A percentile compares a stretch with the other conserved stretches of the same genome.
These are phyloP conservation scores for Lodderomyces parapsilosis DNA, from an alignment of 1,139 yeast species.

Conservation along the genomic window DNA sequence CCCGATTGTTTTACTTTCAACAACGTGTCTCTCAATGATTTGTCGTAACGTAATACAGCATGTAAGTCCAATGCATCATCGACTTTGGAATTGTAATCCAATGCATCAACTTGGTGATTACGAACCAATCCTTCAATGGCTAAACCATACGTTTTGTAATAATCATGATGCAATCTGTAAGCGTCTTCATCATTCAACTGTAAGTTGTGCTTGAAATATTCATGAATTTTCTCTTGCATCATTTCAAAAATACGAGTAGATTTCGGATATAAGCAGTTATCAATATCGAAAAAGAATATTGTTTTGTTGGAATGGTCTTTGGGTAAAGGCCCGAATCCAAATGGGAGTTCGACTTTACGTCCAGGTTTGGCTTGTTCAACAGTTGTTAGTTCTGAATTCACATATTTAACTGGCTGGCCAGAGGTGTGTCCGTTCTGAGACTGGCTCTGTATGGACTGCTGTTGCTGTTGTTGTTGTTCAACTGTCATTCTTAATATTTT, in stretches of 20 bases:
- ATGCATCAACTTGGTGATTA: slow-evolving; percentile 78
- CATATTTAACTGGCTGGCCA: slow-evolving; percentile 16
- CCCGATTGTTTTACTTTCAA: slow-evolving; percentile 39
- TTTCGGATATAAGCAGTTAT: slow-evolving; percentile 80
- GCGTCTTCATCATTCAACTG: slow-evolving; percentile 75
- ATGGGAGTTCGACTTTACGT: slow-evolving; percentile 37
- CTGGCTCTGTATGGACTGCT: not conserved
- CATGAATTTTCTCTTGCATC: slow-evolving; percentile 84
- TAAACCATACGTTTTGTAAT: slow-evolving; percentile 84
- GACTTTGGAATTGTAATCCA: slow-evolving; percentile 82
- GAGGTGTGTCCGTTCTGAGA: not conserved
- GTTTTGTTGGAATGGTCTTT: slow-evolving; percentile 23
- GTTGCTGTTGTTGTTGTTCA: not conserved
- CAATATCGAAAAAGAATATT: slow-evolving; percentile 87
- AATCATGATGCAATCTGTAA: slow-evolving; percentile 61
- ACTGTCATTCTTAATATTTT: not conserved
- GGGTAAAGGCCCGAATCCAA: slow-evolving; percentile 49
- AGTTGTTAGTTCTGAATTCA: slow-evolving; percentile 23
- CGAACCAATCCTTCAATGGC: slow-evolving; percentile 87
- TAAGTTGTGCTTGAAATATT: slow-evolving; percentile 69
- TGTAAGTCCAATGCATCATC: slow-evolving; percentile 92
- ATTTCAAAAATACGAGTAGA: slow-evolving; percentile 76
- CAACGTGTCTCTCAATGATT: slow-evolving; percentile 51
- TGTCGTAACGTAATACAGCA: slow-evolving; percentile 63
- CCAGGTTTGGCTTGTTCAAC: slow-evolving; percentile 26